phyloP scores from a whole-genome alignment of 306 rosid genomes.

The Glycine tomentella region DNA sequence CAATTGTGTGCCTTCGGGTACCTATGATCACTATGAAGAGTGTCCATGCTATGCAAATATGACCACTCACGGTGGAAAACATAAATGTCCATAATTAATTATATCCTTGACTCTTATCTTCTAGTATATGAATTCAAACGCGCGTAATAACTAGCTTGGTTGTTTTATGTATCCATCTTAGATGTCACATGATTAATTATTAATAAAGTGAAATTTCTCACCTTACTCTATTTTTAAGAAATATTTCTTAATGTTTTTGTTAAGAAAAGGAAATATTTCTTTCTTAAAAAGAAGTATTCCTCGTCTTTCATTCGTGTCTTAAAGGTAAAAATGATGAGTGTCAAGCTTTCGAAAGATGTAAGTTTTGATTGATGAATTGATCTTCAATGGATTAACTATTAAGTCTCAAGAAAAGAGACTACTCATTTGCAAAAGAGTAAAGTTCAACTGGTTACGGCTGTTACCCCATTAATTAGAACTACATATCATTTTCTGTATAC shows the following conservation, averaged over 20 bases:
- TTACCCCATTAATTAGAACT: not conserved
- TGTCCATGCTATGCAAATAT: constrained; percentile 73
- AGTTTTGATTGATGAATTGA: not conserved
- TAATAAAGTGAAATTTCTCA: not conserved
- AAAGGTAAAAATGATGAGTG: not conserved
- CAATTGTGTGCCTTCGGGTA: constrained; percentile 77
- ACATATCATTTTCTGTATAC: not conserved
- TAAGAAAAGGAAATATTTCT: too few species aligned
- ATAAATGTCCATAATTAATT: constrained; percentile 68
- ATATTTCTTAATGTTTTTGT: too few species aligned
- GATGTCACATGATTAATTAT: not conserved
- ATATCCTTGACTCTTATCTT: not conserved
- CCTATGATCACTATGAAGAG: constrained; percentile 60
- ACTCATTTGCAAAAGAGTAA: not conserved
- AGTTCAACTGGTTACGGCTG: not conserved
- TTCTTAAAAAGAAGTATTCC: not conserved
- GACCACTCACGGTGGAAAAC: constrained; percentile 70
- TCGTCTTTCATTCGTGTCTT: not conserved
- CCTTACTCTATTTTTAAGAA: not conserved
- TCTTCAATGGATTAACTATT: not conserved
- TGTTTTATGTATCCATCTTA: not conserved
- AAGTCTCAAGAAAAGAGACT: not conserved
- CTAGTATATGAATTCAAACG: not conserved
- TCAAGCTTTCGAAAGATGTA: not conserved
- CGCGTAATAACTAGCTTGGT: not conserved